Base-by-base conservation (phyloP, 352 stramenopile genomes). In the Phytophthora uliginosa region DNA sequence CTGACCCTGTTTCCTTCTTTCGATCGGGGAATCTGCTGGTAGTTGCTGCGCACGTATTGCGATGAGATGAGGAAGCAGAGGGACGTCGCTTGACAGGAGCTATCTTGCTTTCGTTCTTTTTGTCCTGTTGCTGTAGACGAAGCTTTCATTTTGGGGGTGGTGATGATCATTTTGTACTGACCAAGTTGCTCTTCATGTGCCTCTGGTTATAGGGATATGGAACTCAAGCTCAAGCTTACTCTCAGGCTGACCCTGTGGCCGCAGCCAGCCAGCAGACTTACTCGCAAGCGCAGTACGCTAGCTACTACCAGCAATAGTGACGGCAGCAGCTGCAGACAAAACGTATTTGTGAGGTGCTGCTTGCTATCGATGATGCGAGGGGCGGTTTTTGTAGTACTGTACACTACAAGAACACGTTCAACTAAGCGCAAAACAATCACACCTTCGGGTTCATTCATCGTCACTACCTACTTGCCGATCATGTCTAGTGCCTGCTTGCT, bases 401-500 rank as follows among this genome's bases (percentile, higher is more conserved):
- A 22, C 5, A 24, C 42, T 50, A n/a, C 42, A 50, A 64, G 8
- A 70, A 56, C 24, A n/a, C 61, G 36, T 63, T 12, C 5, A 45
- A 50, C 48, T 55, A 63, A 66, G 8, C n/a, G 57, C 54, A 47
- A 56, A n/a, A 65, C 48, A 61, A 48, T 52, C 31, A 71, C 34
- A 59, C 42, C 34, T 56, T 22, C 10, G 4, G 26, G 24, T 73
- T 69, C 9, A 54, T 20, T 66, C 38, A 45, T 42, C 55, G 6
- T 45, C 56, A 59, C 47, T 64, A 71, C 24, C 59, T 73, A 91
- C 66, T 92, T 94, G 40, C 86, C 83, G 17, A 92, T 72, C 73
- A 92, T 73, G 75, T 93, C 84, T 52, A 93, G 71, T 34, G 88
- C 85, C 63, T 96, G 89, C 65, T 96, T 96, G 74, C 82, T 93